Base-by-base conservation (phyloP, 1,139 yeast species). In the Hemisphaericaspora xylanilytica region DNA sequence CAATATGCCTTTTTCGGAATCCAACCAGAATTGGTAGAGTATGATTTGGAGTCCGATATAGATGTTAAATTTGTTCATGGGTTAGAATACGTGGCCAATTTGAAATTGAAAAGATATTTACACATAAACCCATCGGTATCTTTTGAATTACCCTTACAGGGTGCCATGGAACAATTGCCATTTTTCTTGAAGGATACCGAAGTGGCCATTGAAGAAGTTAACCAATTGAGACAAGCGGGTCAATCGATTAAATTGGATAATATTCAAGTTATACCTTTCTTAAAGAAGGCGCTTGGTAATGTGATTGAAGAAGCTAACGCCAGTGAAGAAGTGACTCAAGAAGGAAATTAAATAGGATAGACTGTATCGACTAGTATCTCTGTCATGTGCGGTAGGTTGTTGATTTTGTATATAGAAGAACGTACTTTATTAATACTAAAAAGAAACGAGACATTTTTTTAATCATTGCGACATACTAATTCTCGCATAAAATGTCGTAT, bases 1-100 rank as follows among this genome's bases (percentile, higher is more conserved):
- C 95, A 86, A 59, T 79, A 74, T 52, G 90, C 95, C 0, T 63
- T 88, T 27, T 89, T 81, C 56, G 96, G 96, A 16, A 84, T 88
- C 41, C 75, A 68, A 42, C 76, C 81, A 1, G 67, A 63, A 32
- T 59, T 73, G 28, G 56, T 61, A 31, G 81, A 80, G 48, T 62
- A 61, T 40, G 36, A 42, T 28, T 37, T 45, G 13, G 55, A 66
- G 37, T 78, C 81, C n/a, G 85, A 81, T 50, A 73, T 81, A 40
- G 69, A 71, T 44, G 65, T 53, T 26, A 60, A 59, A 36, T 83
- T 85, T 45, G 75, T 85, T 12, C 69, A 75, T 39, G 96, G 96
- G 20, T 66, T 89, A 36, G 68, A 75, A 46, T 78, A 67, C 45
- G 75, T 86, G 28, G 86, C 95, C 24, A 69, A 77, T 50, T 63